Conservation (phyloP, 768 basidiomycete genomes). For the Panus rudis region DNA sequence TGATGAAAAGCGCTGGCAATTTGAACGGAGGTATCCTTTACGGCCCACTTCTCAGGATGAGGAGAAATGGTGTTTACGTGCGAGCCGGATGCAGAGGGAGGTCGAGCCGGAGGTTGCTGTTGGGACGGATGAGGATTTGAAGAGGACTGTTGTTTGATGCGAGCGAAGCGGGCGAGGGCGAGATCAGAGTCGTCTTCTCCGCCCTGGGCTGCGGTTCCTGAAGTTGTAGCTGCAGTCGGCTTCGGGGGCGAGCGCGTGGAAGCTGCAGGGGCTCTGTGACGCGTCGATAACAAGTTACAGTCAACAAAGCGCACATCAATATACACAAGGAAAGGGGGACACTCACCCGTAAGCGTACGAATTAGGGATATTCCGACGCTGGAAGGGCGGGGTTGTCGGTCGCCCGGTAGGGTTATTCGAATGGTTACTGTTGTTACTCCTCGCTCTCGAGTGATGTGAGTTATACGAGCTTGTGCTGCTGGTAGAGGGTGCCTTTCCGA, state of each 20-base stretch:
- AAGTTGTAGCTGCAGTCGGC: constrained; percentile 32
- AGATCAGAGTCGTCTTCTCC: constrained; percentile 41
- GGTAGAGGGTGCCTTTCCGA: constrained; percentile 45
- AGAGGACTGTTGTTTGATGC: constrained; percentile 38
- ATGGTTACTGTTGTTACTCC: no score
- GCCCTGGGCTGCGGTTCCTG: constrained; percentile 32
- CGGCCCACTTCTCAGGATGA: constrained; percentile 62
- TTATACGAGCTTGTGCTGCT: constrained; percentile 25
- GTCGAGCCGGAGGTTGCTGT: constrained; percentile 5
- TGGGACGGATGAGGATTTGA: constrained; percentile 12
- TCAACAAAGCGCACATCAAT: no score
- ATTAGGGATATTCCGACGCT: constrained; percentile 37
- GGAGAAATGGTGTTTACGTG: constrained; percentile 32
- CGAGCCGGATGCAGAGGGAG: constrained; percentile 18
- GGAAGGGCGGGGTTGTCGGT: constrained; percentile 22
- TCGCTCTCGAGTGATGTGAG: constrained; percentile 16
- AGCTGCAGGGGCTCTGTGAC: constrained; percentile 45
- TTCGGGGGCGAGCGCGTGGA: constrained; percentile 56
- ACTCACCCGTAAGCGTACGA: constrained; percentile 71
- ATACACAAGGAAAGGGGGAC: no score
- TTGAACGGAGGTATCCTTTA: constrained; percentile 83
- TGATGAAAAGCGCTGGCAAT: constrained; percentile 76
- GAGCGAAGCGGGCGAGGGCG: constrained; percentile 41
- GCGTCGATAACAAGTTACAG: constrained; percentile 16
- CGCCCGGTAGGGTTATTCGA: no score